Conservation (phyloP, 495 filamentous ascomycete species). For the Penicillium paxilli region DNA sequence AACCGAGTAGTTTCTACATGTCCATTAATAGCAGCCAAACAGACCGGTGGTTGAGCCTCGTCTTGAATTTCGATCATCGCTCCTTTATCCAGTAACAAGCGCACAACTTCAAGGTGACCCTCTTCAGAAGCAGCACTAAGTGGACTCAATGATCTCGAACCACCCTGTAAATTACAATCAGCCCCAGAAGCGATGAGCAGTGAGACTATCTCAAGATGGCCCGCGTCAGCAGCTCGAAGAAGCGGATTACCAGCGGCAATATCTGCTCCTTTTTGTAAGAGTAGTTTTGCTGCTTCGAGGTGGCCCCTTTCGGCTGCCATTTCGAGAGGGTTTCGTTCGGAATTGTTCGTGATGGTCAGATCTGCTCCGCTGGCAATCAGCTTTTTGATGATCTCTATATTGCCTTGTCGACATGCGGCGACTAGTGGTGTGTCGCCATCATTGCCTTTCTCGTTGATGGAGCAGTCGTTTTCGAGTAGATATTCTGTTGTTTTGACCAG, state of each 20-base stretch:
- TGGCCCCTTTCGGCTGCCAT: neutral
- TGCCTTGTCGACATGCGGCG: neutral
- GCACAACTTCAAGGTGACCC: too few relatives aligned
- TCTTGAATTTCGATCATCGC: too few relatives aligned
- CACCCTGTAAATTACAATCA: neutral
- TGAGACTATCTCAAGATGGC: neutral
- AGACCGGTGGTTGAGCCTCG: too few relatives aligned
- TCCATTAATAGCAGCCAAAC: neutral
- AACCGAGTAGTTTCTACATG: neutral
- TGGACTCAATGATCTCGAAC: neutral
- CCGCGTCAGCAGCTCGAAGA: neutral
- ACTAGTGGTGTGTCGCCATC: neutral
- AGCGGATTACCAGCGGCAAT: neutral
- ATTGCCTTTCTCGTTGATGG: constrained; percentile 1
- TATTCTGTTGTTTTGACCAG: neutral
- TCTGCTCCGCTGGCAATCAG: constrained; percentile 1
- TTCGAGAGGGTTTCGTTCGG: neutral
- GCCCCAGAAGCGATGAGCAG: neutral
- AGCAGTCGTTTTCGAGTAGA: neutral
- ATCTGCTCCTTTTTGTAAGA: neutral
- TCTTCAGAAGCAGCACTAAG: neutral
- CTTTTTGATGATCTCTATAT: neutral
- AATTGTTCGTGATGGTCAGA: neutral
- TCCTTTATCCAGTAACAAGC: too few relatives aligned
- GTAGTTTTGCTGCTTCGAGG: constrained; percentile 2